These are phyloP conservation scores for Suillus weaverae DNA, from an alignment of 768 basidiomycete genomes.

Conservation along the genomic window DNA sequence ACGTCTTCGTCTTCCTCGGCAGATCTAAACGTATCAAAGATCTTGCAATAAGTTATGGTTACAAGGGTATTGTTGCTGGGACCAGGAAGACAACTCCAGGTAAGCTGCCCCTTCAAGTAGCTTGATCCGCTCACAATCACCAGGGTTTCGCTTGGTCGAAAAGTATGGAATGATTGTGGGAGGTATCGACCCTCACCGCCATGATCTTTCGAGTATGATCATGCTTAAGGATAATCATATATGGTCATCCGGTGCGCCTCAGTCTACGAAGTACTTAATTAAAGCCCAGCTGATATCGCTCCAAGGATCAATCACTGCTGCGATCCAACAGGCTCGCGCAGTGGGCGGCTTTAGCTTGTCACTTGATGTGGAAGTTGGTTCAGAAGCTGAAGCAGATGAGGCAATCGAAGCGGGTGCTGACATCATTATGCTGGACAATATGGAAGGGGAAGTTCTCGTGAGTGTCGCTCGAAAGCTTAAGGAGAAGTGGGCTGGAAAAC, in stretches of 20 bases:
- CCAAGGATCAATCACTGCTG: slow-evolving; percentile 85
- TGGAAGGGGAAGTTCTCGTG: slow-evolving; percentile 73
- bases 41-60: slow-evolving; percentile 75
- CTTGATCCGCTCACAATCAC: slow-evolving; percentile 11
- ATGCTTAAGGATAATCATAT: slow-evolving; percentile 99
- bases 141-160: slow-evolving; percentile 93
- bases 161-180: slow-evolving; percentile 99
- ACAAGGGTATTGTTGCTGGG: slow-evolving; percentile 86
- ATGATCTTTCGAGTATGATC: slow-evolving; percentile 98
- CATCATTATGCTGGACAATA: slow-evolving; percentile 94
- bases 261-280: neutral
- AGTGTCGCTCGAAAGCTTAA: slow-evolving; percentile 69
- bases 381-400: slow-evolving; percentile 89
- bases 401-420: slow-evolving; percentile 97
- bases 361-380: slow-evolving; percentile 91
- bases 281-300: slow-evolving; percentile 9
- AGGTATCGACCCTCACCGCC: slow-evolving; percentile 92
- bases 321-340: slow-evolving; percentile 79
- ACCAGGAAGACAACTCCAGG: slow-evolving; percentile 98
- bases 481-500: slow-evolving; percentile 75
- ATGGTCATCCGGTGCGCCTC: slow-evolving; percentile 81
- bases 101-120: slow-evolving; percentile 16
- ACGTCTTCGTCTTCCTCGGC: slow-evolving; percentile 9
- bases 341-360: slow-evolving; percentile 91
- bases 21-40: slow-evolving; percentile 86